phyloP scores from a whole-genome alignment of 331 rosid genomes.

The Erythrophleum ivorense region DNA sequence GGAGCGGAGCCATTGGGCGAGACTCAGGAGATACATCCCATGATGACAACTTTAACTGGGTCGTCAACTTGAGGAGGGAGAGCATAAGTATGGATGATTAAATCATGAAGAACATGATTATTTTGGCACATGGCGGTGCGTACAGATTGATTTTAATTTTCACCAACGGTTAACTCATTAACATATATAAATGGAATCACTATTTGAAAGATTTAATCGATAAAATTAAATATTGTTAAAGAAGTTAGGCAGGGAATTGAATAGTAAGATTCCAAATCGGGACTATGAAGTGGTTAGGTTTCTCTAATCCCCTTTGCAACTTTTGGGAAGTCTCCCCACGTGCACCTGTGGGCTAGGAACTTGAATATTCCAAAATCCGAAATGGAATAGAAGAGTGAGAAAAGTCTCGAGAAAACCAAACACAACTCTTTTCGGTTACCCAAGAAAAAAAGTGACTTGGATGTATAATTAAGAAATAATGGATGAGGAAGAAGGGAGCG shows the following conservation, averaged over 20 bases:
- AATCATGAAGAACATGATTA: not conserved
- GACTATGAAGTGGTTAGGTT: not conserved
- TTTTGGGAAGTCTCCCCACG: conserved; percentile 17
- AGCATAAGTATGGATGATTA: not conserved
- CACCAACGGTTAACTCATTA: too few species aligned
- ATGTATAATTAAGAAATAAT: too few species aligned
- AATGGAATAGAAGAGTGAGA: too few species aligned
- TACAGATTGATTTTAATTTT: not conserved
- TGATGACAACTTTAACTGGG: not conserved
- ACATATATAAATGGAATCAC: too few species aligned
- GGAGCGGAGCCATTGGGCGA: too few species aligned
- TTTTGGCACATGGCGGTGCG: not conserved
- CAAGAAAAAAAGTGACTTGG: not conserved
- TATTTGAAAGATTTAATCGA: too few species aligned
- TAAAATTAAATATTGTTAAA: not conserved
- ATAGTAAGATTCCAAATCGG: not conserved
- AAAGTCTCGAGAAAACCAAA: not conserved
- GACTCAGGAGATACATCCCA: not conserved
- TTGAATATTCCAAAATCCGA: conserved; percentile 43
- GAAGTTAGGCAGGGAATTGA: not conserved
- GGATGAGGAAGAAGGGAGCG: not conserved
- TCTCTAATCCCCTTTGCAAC: not conserved
- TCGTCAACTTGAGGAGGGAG: not conserved
- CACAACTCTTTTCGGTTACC: not conserved
- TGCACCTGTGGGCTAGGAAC: conserved; percentile 27